Conservation (phyloP, 305 asterid genomes). For the Fraxinus nigra region DNA sequence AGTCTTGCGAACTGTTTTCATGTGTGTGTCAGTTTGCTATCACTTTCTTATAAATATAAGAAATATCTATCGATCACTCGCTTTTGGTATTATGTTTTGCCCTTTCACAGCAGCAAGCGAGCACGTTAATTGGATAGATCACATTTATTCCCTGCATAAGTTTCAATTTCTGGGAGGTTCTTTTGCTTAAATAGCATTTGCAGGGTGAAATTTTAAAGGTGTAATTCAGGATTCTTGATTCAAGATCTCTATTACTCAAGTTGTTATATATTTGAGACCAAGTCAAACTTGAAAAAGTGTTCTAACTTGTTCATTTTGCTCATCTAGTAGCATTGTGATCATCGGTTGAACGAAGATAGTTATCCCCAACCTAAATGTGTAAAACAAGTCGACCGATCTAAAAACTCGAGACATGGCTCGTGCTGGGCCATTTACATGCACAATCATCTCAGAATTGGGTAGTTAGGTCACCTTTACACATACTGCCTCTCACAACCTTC, state of each 20-base stretch:
- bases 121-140: not conserved
- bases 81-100: slow-evolving; percentile 12
- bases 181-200: no score
- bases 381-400: not conserved
- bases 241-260: not conserved
- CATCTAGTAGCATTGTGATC: not conserved
- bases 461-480: not conserved
- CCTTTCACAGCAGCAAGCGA: slow-evolving; percentile 25
- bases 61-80: not conserved
- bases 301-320: not conserved
- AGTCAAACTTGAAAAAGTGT: not conserved
- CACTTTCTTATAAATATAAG: slow-evolving; percentile 9
- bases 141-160: not conserved
- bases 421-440: not conserved
- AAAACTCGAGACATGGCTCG: not conserved
- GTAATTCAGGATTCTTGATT: not conserved
- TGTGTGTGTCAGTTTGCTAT: slow-evolving; percentile 15
- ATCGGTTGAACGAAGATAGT: not conserved
- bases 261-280: no score
- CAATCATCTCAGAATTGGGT: not conserved
- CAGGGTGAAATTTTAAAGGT: not conserved
- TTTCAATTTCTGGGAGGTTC: not conserved
- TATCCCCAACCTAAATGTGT: not conserved
- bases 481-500: not conserved
- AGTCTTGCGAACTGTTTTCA: slow-evolving; percentile 4